Base-by-base conservation (phyloP, 805 yeast species). In the Ogataea ganodermae region DNA sequence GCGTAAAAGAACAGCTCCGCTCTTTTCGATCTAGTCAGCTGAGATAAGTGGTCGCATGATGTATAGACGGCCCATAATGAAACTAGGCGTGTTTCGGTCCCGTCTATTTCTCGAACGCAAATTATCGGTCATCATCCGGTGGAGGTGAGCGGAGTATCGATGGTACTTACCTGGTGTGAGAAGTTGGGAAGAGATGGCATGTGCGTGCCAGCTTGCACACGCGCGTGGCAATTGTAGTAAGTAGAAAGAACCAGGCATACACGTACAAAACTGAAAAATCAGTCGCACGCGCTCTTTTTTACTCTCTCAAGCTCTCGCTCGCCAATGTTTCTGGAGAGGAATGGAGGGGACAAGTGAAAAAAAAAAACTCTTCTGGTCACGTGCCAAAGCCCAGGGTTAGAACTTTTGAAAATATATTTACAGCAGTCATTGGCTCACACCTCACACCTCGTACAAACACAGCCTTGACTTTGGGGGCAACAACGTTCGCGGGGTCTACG, bases 21-120 rank as follows among this genome's bases (percentile, higher is more conserved):
- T 7, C 5, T 20, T 18, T 3, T 33, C 23, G 5, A 18, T 26
- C 24, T 38, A 27, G 17, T 38, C 42, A 38, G 42, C 18, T 38
- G 17, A 38, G 42, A 38, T 38, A 50, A 42, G 54, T 67, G 61
- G 67, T 71, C 69, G 66, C 75, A 71, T 62, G 51, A 16, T 53
- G 45, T 63, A 57, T 52, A 51, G 48, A 49, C 39, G 48, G 45
- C 53, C 59, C 59, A 53, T 53, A 41, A 51, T 48, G 65, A 55
- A 55, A 65, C 68, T 57, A 62, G 69, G 68, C 68, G 58, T 52
- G 66, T 62, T 53, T 55, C 62, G 58, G 54, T 59, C 48, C 42
- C 35, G 20, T 35, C 53, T 56, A 51, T 57, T 59, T 51, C 63
- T 67, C 49, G 63, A 67, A 63, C 71, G 71, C 70, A 67, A 67